These are phyloP conservation scores for Podaxis pistillaris DNA, from an alignment of 768 basidiomycete species.

Conservation along the genomic window DNA sequence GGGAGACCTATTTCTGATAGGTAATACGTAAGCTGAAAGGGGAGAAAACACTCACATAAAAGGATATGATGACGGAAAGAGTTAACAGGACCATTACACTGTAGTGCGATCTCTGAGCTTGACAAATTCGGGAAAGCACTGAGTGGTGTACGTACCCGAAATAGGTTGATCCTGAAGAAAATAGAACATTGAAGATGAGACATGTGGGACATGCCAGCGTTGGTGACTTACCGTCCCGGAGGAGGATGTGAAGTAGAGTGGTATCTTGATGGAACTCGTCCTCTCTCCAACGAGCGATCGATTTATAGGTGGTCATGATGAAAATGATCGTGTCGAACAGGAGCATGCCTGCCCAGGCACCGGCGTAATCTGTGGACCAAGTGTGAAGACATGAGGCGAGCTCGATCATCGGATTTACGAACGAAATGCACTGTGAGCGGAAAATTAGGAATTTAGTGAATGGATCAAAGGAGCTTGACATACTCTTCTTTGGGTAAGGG, in stretches of 20 bases:
- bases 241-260: conserved; percentile 30
- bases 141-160: conserved; percentile 31
- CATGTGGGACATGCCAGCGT: not conserved
- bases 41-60: conserved; percentile 14
- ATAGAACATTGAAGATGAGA: not conserved
- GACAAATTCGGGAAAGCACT: not conserved
- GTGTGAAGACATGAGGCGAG: not conserved
- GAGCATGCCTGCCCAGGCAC: conserved; percentile 39
- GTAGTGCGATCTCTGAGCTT: not conserved
- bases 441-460: not conserved
- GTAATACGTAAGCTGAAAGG: not conserved
- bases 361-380: conserved; percentile 27
- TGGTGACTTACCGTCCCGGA: conserved; percentile 38
- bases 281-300: conserved; percentile 23
- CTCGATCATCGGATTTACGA: not conserved
- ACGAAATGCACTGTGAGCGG: not conserved
- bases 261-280: conserved; percentile 9
- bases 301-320: conserved; percentile 37
- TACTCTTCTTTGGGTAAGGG: conserved; percentile 21
- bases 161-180: conserved; percentile 36
- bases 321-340: conserved; percentile 41
- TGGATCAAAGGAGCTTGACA: conserved; percentile 4
- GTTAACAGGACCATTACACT: conserved; percentile 21
- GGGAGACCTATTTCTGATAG: not conserved
- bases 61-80: conserved; percentile 18